These are phyloP conservation scores for Fusarium secorum DNA, from an alignment of 2,329 filamentous ascomycete species.

Conservation along the genomic window DNA sequence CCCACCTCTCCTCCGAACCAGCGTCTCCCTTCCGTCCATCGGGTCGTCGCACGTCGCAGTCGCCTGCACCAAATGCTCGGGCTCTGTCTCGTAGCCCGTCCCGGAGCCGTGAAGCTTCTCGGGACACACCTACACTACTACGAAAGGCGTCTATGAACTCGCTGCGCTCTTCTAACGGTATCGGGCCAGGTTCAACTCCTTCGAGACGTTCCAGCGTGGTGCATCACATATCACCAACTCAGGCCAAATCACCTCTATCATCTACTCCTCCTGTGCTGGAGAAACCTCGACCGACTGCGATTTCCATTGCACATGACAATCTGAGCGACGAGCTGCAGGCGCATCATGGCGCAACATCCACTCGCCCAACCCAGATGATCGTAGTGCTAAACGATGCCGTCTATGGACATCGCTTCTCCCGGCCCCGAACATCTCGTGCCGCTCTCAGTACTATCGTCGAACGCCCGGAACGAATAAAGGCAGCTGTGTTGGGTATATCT, in stretches of 20 bases:
- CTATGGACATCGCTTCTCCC: slow-evolving; percentile 91
- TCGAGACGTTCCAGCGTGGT: slow-evolving; percentile 60
- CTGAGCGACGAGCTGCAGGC: slow-evolving; percentile 74
- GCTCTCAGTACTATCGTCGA: slow-evolving; percentile 86
- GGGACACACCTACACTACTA: slow-evolving; percentile 59
- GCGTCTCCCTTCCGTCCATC: slow-evolving; percentile 52
- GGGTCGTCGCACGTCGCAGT: slow-evolving; percentile 43
- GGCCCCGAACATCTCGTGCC: slow-evolving; percentile 77
- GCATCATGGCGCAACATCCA: slow-evolving; percentile 60
- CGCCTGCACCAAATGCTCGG: slow-evolving; percentile 36
- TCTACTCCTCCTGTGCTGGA: slow-evolving; percentile 44
- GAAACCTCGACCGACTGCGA: slow-evolving; percentile 55
- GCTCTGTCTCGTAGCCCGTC: slow-evolving; percentile 54
- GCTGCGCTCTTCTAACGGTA: slow-evolving; percentile 58
- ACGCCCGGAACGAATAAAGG: slow-evolving; percentile 88
- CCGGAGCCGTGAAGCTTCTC: slow-evolving; percentile 53
- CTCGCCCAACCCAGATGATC: slow-evolving; percentile 66
- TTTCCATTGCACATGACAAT: slow-evolving; percentile 69
- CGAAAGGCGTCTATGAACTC: slow-evolving; percentile 67
- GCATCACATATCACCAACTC: slow-evolving; percentile 54
- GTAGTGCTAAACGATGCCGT: slow-evolving; percentile 93
- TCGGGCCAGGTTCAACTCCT: slow-evolving; percentile 47
- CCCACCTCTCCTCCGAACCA: slow-evolving; percentile 50
- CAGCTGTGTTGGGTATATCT: slow-evolving; percentile 81
- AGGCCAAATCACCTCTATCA: slow-evolving; percentile 48